These are phyloP conservation scores for Clausena lansium DNA, from an alignment of 345 rosid species.

Conservation along the genomic window DNA sequence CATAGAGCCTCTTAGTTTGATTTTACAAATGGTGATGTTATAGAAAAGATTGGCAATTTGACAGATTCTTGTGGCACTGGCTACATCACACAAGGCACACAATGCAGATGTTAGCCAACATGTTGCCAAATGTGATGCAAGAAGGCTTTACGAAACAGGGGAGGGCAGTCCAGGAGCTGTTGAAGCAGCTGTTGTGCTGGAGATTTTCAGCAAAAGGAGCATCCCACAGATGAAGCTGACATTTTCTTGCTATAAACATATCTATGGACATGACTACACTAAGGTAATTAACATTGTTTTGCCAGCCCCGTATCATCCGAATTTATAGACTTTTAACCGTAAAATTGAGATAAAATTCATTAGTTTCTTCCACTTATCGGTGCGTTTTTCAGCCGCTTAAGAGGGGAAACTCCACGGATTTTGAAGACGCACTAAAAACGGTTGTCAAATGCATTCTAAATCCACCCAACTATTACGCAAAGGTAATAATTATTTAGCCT, in stretches of 20 bases:
- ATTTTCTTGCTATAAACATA: constrained; percentile 54
- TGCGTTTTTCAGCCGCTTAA: constrained; percentile 34
- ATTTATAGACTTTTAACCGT: background rate
- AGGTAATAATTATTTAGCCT: constrained; percentile 30
- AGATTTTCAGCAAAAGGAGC: constrained; percentile 65
- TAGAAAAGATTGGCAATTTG: background rate
- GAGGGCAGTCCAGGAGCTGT: constrained; percentile 45
- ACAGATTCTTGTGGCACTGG: constrained; percentile 61
- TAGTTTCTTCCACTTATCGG: background rate
- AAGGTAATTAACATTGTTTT: constrained; percentile 30
- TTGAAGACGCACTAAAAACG: constrained; percentile 42
- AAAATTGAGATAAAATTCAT: background rate
- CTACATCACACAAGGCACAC: constrained; percentile 66
- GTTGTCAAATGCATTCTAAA: constrained; percentile 50
- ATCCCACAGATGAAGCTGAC: constrained; percentile 59
- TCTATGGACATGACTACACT: constrained; percentile 62
- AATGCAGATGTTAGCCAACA: constrained; percentile 58
- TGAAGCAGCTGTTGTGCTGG: constrained; percentile 55
- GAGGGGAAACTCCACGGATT: constrained; percentile 32
- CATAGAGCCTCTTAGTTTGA: background rate
- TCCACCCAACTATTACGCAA: constrained; percentile 48
- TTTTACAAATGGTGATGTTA: background rate
- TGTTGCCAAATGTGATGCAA: constrained; percentile 58
- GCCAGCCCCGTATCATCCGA: background rate
- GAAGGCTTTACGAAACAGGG: constrained; percentile 52